phyloP scores from a whole-genome alignment of 176 grass and related monocot species.

The Carex myosuroides region DNA sequence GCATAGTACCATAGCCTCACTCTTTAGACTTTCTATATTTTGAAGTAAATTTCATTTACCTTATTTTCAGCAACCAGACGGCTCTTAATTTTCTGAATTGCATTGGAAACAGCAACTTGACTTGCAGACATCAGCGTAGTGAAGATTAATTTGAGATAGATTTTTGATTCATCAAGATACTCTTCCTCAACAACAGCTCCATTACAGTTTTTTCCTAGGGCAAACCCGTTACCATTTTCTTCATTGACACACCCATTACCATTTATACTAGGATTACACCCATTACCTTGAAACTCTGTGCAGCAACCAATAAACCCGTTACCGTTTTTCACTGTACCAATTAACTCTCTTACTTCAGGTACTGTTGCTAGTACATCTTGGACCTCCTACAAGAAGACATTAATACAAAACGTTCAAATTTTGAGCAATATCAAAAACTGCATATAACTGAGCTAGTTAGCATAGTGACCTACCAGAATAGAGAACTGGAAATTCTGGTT shows the following conservation, averaged over 20 bases:
- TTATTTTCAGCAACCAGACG: conserved; percentile 60
- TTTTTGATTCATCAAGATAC: conserved; percentile 23
- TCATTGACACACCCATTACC: conserved; percentile 41
- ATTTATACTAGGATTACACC: conserved; percentile 7
- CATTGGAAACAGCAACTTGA: conserved; percentile 49
- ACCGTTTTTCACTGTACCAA: conserved; percentile 44
- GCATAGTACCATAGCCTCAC: too few species aligned
- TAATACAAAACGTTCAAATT: neutral
- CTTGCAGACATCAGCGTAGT: conserved; percentile 64
- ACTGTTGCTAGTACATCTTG: conserved; percentile 56
- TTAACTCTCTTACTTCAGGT: conserved; percentile 52
- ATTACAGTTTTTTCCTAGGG: conserved; percentile 22
- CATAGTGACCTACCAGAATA: neutral
- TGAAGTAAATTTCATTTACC: conserved; percentile 30
- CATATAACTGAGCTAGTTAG: neutral
- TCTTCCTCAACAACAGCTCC: conserved; percentile 33
- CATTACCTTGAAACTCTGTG: conserved; percentile 1
- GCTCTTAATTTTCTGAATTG: conserved; percentile 44
- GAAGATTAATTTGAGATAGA: conserved; percentile 45
- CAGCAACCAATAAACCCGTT: conserved; percentile 32
- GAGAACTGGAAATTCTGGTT: neutral
- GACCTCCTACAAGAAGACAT: conserved; percentile 47
- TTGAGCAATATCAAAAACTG: neutral
- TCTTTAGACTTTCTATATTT: neutral
- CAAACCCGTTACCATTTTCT: conserved; percentile 36